Conservation (phyloP, 2,329 filamentous ascomycete genomes). For the Colletotrichum paranaense region DNA sequence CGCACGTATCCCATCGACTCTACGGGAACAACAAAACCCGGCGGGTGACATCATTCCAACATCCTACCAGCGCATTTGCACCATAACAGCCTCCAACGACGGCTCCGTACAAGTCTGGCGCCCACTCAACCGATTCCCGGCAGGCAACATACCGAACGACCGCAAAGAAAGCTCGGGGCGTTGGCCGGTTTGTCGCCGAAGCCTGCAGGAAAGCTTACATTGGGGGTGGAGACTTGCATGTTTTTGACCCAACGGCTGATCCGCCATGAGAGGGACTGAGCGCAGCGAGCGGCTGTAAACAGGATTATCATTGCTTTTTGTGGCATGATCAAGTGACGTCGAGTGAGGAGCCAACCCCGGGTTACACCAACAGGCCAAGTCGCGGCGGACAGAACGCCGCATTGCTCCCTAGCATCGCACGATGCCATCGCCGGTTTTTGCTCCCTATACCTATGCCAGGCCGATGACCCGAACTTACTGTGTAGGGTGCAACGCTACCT, state of each 20-base stretch:
- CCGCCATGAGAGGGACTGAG: not conserved
- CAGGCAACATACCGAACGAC: not conserved
- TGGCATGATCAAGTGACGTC: not conserved
- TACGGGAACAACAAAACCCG: not conserved
- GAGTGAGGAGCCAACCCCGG: not conserved
- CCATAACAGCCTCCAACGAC: not conserved
- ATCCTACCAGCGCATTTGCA: not conserved
- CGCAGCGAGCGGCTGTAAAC: not conserved
- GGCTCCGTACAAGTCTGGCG: not conserved
- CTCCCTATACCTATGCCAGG: not conserved
- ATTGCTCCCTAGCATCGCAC: not conserved
- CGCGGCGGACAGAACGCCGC: not conserved
- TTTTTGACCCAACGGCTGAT: not conserved
- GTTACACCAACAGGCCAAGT: not conserved
- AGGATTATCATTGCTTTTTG: slow-evolving; percentile 16
- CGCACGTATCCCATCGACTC: not conserved
- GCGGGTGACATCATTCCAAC: not conserved
- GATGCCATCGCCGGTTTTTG: not conserved
- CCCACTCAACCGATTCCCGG: not conserved
- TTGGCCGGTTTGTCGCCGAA: slow-evolving; percentile 10
- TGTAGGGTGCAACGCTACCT: not conserved
- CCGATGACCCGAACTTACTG: not conserved
- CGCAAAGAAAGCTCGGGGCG: slow-evolving; percentile 4
- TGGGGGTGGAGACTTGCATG: not conserved
- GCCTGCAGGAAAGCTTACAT: slow-evolving; percentile 12